These are phyloP conservation scores for Termitomyces sp. DNA, from an alignment of 768 basidiomycete species.

Conservation along the genomic window DNA sequence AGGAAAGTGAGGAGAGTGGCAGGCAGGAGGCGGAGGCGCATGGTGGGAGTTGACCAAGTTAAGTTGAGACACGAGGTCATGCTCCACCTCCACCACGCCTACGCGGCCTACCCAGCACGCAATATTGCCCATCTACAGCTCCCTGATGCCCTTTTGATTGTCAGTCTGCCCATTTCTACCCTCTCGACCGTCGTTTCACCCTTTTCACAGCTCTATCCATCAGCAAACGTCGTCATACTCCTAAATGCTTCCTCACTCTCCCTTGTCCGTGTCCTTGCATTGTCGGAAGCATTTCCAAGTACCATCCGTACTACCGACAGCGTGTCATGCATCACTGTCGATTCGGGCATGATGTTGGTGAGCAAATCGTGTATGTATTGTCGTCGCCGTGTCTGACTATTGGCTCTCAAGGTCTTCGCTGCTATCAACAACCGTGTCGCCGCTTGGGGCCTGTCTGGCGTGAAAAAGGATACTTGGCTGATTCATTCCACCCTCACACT, in stretches of 20 bases:
- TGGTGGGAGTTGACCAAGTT: constrained; percentile 7
- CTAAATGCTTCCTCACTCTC: constrained; percentile 66
- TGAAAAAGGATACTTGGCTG: constrained; percentile 63
- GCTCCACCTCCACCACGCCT: constrained; percentile 38
- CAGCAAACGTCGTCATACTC: constrained; percentile 65
- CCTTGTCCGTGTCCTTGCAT: constrained; percentile 68
- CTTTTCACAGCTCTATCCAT: constrained; percentile 59
- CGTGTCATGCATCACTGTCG: constrained; percentile 65
- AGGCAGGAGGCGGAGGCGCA: constrained; percentile 16
- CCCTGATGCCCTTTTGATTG: constrained; percentile 54
- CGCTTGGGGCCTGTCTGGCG: constrained; percentile 74
- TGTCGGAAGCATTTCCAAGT: constrained; percentile 81
- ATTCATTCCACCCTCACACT: constrained; percentile 80
- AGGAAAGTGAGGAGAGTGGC: constrained; percentile 22
- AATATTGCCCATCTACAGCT: constrained; percentile 57
- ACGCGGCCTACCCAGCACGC: constrained; percentile 47
- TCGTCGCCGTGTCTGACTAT: constrained; percentile 12
- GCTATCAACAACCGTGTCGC: constrained; percentile 67
- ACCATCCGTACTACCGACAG: constrained; percentile 35
- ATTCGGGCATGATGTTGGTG: constrained; percentile 80
- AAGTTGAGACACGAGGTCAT: constrained; percentile 17
- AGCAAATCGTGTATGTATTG: constrained; percentile 1
- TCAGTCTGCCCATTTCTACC: constrained; percentile 29
- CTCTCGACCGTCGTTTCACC: constrained; percentile 11
- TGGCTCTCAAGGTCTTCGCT: constrained; percentile 60